A percentile compares a stretch with the other conserved stretches of the same genome.
These are phyloP conservation scores for Emergomyces pasteurianus DNA, from an alignment of 2,329 filamentous ascomycete species.

Conservation along the genomic window DNA sequence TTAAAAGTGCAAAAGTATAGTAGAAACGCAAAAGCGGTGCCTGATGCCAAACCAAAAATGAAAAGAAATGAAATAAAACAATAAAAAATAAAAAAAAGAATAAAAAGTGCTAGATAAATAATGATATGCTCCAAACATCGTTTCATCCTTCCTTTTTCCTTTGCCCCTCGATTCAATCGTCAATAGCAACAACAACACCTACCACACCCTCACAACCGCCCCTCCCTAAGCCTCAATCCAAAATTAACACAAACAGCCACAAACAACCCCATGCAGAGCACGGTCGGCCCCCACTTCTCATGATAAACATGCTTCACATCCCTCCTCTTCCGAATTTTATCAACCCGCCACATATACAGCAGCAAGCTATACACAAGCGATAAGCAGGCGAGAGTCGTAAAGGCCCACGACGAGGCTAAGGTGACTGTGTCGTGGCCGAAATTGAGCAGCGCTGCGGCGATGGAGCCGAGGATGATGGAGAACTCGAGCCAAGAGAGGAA, in stretches of 20 bases:
- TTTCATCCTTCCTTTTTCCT: no score
- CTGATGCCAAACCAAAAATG: no score
- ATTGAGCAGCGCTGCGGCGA: conserved; percentile 73
- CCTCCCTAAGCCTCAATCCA: conserved; percentile 58
- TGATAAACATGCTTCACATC: conserved; percentile 71
- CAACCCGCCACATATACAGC: conserved; percentile 79
- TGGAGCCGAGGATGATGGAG: conserved; percentile 83
- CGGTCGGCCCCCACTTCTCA: conserved; percentile 72
- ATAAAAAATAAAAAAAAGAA: background rate
- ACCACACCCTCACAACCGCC: conserved; percentile 18
- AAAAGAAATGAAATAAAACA: background rate
- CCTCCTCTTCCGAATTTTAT: conserved; percentile 68
- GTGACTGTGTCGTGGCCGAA: conserved; percentile 53
- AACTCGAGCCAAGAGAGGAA: conserved; percentile 98
- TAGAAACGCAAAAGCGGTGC: no score
- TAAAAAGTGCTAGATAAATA: background rate
- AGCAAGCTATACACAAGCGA: conserved; percentile 72
- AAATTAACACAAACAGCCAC: conserved; percentile 69
- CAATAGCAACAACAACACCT: background rate
- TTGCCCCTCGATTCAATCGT: conserved; percentile 3
- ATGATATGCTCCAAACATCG: background rate
- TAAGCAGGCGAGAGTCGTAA: conserved; percentile 67
- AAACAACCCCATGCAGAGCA: conserved; percentile 63
- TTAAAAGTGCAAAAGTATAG: no score
- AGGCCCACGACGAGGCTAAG: conserved; percentile 60